Percentiles rank a stretch among this genome's conserved stretches.
These are phyloP conservation scores for Penicillium griseofulvum DNA, from an alignment of 2,329 filamentous ascomycete species.

Conservation along the genomic window DNA sequence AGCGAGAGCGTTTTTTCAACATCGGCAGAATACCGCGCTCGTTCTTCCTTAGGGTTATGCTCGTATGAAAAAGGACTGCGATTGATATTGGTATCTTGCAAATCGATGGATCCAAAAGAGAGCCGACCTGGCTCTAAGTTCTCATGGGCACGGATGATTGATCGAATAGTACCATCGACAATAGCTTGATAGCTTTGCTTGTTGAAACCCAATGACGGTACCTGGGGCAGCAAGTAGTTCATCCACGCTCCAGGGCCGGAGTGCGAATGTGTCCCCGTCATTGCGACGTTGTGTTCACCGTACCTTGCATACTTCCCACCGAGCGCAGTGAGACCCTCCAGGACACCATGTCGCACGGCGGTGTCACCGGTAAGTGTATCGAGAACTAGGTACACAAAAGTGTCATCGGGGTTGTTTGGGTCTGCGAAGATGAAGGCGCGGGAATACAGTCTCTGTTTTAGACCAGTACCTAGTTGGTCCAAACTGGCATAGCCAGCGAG, in stretches of 20 bases:
- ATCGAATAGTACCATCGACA: constrained; percentile 78
- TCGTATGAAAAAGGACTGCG: constrained; percentile 85
- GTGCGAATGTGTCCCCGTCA: constrained; percentile 92
- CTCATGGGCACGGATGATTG: constrained; percentile 77
- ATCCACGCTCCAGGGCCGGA: constrained; percentile 89
- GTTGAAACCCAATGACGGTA: constrained; percentile 83
- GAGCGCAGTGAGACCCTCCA: constrained; percentile 67
- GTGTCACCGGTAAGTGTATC: constrained; percentile 88
- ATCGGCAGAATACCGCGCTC: constrained; percentile 62
- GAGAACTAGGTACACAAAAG: constrained; percentile 82
- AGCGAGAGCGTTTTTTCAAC: constrained; percentile 78
- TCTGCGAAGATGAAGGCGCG: constrained; percentile 84
- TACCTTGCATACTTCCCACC: constrained; percentile 74
- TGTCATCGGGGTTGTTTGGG: constrained; percentile 61
- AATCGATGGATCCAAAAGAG: constrained; percentile 65
- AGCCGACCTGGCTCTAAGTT: constrained; percentile 68
- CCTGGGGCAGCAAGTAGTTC: constrained; percentile 89
- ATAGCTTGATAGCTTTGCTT: constrained; percentile 85
- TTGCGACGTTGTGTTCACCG: constrained; percentile 74
- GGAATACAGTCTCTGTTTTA: constrained; percentile 84
- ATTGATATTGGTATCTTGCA: constrained; percentile 80
- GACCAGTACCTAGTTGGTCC: constrained; percentile 75
- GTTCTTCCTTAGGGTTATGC: constrained; percentile 75
- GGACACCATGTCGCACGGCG: constrained; percentile 79
- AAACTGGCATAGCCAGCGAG: constrained; percentile 89